Evolutionary conservation across 106 monocot genomes (phyloP).

Genomic region (Platanthera guangdongensis): DNA sequence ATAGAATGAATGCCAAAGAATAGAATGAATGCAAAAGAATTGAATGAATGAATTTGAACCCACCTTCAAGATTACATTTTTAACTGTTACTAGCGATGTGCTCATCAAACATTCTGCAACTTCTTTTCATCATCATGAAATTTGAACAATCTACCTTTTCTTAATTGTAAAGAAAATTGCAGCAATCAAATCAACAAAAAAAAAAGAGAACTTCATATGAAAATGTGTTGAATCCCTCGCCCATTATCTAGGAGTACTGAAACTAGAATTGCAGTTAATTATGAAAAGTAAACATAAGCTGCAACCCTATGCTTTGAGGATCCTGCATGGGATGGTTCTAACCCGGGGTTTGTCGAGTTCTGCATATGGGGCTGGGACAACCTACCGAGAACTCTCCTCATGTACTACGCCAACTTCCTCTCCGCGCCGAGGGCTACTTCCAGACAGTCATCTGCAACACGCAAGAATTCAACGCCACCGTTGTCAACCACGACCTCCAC

Average conservation of each 20-base stretch:
- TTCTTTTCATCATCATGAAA: too few species aligned
- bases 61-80: too few species aligned
- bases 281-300: not conserved
- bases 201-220: not conserved
- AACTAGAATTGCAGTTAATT: not conserved
- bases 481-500: conserved; percentile 81
- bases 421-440: conserved; percentile 91
- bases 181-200: too few species aligned
- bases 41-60: too few species aligned
- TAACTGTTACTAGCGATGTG: too few species aligned
- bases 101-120: too few species aligned
- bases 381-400: conserved; percentile 69
- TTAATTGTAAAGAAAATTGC: not conserved
- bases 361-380: conserved; percentile 83
- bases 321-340: conserved; percentile 70
- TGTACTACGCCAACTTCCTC: conserved; percentile 93
- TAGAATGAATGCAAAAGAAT: too few species aligned
- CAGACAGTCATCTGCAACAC: conserved; percentile 76
- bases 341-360: conserved; percentile 60
- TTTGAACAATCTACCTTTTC: not conserved
- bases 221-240: too few species aligned
- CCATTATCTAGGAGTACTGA: not conserved
- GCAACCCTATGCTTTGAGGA: conserved; percentile 14
- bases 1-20: too few species aligned
- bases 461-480: conserved; percentile 34